Evolutionary conservation across 495 filamentous ascomycete genomes (phyloP).

Genomic region (Bombardia bombarda): DNA sequence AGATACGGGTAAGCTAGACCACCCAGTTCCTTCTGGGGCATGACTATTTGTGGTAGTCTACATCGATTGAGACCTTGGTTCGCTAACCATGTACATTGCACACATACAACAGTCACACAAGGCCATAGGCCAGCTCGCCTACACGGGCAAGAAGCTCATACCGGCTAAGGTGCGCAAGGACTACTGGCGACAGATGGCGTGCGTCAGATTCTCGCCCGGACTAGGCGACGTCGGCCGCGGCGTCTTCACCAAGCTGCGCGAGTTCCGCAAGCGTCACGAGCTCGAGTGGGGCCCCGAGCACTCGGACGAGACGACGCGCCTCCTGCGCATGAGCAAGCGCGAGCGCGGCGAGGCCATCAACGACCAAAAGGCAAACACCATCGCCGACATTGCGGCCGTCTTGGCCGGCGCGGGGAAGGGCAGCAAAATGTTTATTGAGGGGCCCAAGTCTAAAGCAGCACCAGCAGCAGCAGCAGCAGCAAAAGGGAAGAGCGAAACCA

Average conservation of each 20-base stretch:
- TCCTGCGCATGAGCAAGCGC: slow-evolving; percentile 37
- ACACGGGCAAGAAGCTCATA: slow-evolving; percentile 83
- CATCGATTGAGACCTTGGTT: background rate
- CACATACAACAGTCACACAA: slow-evolving; percentile 54
- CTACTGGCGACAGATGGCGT: slow-evolving; percentile 76
- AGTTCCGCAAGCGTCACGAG: slow-evolving; percentile 68
- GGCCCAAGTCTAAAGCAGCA: slow-evolving; percentile 5
- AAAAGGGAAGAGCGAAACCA: slow-evolving; percentile 16
- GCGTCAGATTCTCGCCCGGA: slow-evolving; percentile 55
- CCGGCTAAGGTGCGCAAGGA: slow-evolving; percentile 78
- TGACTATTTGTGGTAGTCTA: background rate
- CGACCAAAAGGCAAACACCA: slow-evolving; percentile 80
- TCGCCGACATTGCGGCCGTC: slow-evolving; percentile 82
- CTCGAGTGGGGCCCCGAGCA: slow-evolving; percentile 50
- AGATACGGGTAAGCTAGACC: slow-evolving; percentile 52
- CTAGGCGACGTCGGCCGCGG: slow-evolving; percentile 53
- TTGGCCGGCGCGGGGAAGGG: slow-evolving; percentile 36
- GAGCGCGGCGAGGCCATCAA: slow-evolving; percentile 58
- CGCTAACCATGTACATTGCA: background rate
- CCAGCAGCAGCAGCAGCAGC: slow-evolving; percentile 9
- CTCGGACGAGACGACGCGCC: slow-evolving; percentile 27
- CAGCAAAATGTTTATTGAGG: slow-evolving; percentile 4
- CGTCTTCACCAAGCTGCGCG: slow-evolving; percentile 73
- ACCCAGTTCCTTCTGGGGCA: slow-evolving; percentile 4
- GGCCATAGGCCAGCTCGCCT: slow-evolving; percentile 68